Evolutionary conservation across 1,284 basidiomycete species (phyloP).

Genomic region (Fistulinella cinereoalba): DNA sequence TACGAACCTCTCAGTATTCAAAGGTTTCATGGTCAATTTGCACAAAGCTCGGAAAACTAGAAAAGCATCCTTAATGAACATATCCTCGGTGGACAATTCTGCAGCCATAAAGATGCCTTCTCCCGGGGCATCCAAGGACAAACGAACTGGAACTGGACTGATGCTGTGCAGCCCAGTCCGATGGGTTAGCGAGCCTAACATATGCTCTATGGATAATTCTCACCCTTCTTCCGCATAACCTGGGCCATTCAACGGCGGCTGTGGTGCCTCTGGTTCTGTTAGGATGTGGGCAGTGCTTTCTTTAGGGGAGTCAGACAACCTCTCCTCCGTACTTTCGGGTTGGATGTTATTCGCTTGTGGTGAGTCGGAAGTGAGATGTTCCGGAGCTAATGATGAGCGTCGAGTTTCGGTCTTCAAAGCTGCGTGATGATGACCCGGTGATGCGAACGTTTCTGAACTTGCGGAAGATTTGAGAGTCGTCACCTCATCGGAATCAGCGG

Average conservation of each 20-base stretch:
- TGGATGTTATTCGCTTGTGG: constrained; percentile 1
- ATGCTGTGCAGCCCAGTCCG: constrained; percentile 1
- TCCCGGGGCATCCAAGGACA: constrained; percentile 7
- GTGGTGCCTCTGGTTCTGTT: not conserved
- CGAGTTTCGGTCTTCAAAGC: constrained; percentile 10
- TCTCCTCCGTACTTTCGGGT: constrained; percentile 4
- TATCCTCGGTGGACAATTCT: constrained; percentile 63
- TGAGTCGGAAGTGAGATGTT: constrained; percentile 3
- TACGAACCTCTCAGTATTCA: constrained; percentile 84
- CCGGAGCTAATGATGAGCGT: constrained; percentile 9
- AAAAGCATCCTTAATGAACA: constrained; percentile 95
- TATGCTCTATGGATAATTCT: constrained; percentile 7
- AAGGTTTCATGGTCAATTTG: constrained; percentile 96
- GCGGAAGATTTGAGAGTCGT: constrained; percentile 18
- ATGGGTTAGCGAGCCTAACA: constrained; percentile 8
- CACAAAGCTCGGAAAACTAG: constrained; percentile 93
- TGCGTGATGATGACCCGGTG: constrained; percentile 6
- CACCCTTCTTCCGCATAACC: constrained; percentile 21
- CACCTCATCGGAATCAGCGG: constrained; percentile 30
- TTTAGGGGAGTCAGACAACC: constrained; percentile 1
- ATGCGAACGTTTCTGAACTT: constrained; percentile 24
- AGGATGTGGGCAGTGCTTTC: constrained; percentile 2
- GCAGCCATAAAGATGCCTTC: constrained; percentile 15
- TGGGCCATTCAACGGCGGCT: constrained; percentile 6
- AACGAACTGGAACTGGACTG: constrained; percentile 10